Evolutionary conservation across 306 rosid species (phyloP).

Genomic region (Cicer yamashitae): DNA sequence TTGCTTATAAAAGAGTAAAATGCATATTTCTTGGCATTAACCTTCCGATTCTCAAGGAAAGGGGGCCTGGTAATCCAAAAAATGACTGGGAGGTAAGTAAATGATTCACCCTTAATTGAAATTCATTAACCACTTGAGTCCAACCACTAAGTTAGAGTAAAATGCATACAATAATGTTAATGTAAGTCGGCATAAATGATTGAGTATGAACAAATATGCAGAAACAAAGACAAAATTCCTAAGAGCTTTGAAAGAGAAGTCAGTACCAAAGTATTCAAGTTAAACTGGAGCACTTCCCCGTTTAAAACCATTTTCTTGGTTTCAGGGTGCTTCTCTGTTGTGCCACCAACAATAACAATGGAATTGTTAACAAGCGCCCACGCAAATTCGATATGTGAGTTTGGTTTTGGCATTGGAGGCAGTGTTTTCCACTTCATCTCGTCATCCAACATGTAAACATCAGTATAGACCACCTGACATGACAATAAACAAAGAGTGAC

Average conservation of each 20-base stretch:
- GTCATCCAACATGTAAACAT: slow-evolving; percentile 86
- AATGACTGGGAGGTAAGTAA: no score
- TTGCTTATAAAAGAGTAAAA: no score
- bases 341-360: slow-evolving; percentile 78
- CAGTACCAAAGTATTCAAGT: slow-evolving; percentile 72
- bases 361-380: slow-evolving; percentile 85
- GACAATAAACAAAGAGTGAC: slow-evolving; percentile 27
- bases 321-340: slow-evolving; percentile 90
- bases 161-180: slow-evolving; percentile 5
- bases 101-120: no score
- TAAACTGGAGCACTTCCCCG: slow-evolving; percentile 85
- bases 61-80: no score
- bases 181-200: neutral
- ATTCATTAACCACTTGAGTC: no score
- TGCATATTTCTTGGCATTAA: no score
- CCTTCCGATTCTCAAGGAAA: no score
- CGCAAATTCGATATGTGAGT: slow-evolving; percentile 93
- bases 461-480: slow-evolving; percentile 77
- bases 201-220: slow-evolving; percentile 36
- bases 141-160: neutral
- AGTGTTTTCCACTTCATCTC: slow-evolving; percentile 88
- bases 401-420: slow-evolving; percentile 82
- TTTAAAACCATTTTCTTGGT: slow-evolving; percentile 88
- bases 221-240: slow-evolving; percentile 29
- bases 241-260: slow-evolving; percentile 32